Evolutionary conservation across 495 filamentous ascomycete species (phyloP).

Genomic region (Bathelium albidoporum): DNA sequence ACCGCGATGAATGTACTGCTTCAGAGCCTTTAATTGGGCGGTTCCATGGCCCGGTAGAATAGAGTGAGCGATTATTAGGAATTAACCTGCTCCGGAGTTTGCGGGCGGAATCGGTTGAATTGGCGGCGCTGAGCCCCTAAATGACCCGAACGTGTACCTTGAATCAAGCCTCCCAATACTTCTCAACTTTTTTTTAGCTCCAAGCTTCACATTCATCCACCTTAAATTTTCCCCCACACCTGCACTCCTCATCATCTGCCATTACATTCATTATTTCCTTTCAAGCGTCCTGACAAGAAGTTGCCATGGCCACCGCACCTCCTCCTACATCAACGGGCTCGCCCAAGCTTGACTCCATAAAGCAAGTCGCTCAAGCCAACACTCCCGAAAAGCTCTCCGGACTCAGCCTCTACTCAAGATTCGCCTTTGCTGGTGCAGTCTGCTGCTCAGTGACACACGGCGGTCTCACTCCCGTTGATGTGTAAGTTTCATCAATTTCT

Average conservation of each 20-base stretch:
- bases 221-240: not conserved
- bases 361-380: constrained; percentile 20
- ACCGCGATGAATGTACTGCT: too few species aligned
- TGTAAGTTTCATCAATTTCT: constrained; percentile 52
- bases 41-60: too few species aligned
- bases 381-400: constrained; percentile 30
- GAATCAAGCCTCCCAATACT: not conserved
- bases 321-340: constrained; percentile 29
- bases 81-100: not conserved
- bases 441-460: constrained; percentile 95
- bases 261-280: not conserved
- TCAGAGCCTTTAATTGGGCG: too few species aligned
- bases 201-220: too few species aligned
- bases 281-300: too few species aligned
- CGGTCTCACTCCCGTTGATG: constrained; percentile 85
- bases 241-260: too few species aligned
- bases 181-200: constrained; percentile 2
- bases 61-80: not conserved
- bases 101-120: not conserved
- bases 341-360: constrained; percentile 31
- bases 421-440: constrained; percentile 86
- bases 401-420: constrained; percentile 46
- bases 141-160: constrained; percentile 1
- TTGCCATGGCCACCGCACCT: constrained; percentile 5
- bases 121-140: not conserved